Evolutionary conservation across 2,329 filamentous ascomycete genomes (phyloP), one percentile per base, ranked within the genome.

Genomic region (Botryotinia convoluta): DNA sequence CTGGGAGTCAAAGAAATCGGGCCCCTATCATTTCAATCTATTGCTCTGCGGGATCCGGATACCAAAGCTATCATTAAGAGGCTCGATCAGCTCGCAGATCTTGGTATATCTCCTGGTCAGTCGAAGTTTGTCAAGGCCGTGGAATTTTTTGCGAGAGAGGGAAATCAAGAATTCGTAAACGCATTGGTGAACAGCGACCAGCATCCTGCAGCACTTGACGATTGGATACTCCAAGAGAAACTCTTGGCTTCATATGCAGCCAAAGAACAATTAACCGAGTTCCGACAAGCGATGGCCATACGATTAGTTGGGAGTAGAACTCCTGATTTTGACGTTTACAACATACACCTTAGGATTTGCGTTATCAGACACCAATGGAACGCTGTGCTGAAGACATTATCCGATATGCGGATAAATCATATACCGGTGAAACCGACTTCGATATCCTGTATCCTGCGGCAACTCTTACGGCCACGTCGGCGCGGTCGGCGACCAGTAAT

Each of bases 1-100:
- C 87, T 97, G 69, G 92, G 92, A 3, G 84, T 97, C 8, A 85
- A 89, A 65, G 84, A 86, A 51, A 91, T 97, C 75, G 94, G 94
- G 0, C 91, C 94, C 0, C 83, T 92, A 29, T 92, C 93, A 6
- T 81, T 97, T 32, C 92, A 94, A 76, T 91, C 95, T 63, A 89
- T 97, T 81, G 93, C 91, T 5, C 81, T 92, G 18, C 87, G 93
- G 78, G 88, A 92, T 70, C 81, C 84, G 2, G 86, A 86, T 16
- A 81, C 89, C 0, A 83, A 86, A 45, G 87, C 85, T 10, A 84
- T 96, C n/a, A 79, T 85, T 37, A 80, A 83, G 0, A 88, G 89
- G 45, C 86, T 97, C 39, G 81, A 85, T 39, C 86, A 89, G 71
- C 84, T 97, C 4, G 84, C 87, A 74, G 83, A 85, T 69, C 84